phyloP scores from a whole-genome alignment of 169 alveolate species.

The Eimeria sp. region DNA sequence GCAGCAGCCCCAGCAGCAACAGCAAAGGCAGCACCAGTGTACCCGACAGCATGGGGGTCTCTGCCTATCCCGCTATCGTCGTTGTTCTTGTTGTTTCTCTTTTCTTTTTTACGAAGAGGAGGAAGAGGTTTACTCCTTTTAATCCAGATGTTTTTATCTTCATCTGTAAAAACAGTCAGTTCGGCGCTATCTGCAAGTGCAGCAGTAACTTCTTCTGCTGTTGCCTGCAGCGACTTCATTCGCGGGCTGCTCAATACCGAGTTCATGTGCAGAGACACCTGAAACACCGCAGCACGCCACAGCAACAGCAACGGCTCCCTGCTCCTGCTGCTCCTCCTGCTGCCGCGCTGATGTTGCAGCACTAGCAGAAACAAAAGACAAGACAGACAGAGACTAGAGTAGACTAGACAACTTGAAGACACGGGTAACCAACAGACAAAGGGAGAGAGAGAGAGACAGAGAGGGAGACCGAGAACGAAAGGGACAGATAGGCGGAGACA shows the following conservation, averaged over 20 bases:
- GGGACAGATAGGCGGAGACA: too few species aligned
- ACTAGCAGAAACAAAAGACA: too few species aligned
- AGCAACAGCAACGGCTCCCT: neutral
- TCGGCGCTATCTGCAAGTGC: slow-evolving; percentile 7
- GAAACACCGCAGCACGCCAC: neutral
- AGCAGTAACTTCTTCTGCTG: slow-evolving; percentile 27
- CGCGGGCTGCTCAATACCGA: slow-evolving; percentile 73
- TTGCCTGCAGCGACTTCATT: slow-evolving; percentile 15
- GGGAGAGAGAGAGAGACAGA: too few species aligned
- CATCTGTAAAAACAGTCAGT: slow-evolving; percentile 6
- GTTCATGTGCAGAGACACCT: slow-evolving; percentile 58
- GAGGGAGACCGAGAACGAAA: too few species aligned
- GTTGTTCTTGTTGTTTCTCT: neutral
- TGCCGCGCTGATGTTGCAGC: too few species aligned
- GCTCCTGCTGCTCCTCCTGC: too few species aligned
- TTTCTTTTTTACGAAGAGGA: neutral
- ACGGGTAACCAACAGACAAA: too few species aligned
- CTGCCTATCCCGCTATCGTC: slow-evolving; percentile 10
- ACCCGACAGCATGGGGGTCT: slow-evolving; percentile 76
- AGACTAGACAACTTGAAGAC: too few species aligned
- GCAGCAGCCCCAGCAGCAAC: neutral
- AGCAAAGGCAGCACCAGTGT: neutral
- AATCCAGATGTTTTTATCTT: neutral
- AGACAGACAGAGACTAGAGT: too few species aligned
- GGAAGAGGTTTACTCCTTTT: slow-evolving; percentile 40